Evolutionary conservation across 805 yeast species (phyloP).

Genomic region (Wickerhamomyces xylosicus): DNA sequence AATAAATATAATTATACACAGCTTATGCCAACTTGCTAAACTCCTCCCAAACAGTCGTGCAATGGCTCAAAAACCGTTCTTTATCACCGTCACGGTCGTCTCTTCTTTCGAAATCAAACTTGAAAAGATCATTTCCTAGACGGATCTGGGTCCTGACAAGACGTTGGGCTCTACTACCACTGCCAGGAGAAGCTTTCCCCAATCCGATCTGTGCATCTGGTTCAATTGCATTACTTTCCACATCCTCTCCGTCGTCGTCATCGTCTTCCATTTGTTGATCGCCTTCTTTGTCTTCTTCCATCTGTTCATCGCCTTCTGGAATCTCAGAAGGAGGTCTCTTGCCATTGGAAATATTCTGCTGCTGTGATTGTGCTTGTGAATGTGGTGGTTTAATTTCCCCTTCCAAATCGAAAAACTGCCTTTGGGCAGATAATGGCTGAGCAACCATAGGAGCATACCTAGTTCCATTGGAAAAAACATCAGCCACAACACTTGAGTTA

Average conservation of each 20-base stretch:
- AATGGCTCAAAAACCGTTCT: slow-evolving; percentile 22
- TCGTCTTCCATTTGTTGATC: slow-evolving; percentile 11
- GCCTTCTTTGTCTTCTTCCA: slow-evolving; percentile 8
- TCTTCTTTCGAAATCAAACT: slow-evolving; percentile 13
- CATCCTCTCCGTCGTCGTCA: slow-evolving; percentile 16
- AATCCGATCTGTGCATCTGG: slow-evolving; percentile 21
- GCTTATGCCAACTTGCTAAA: slow-evolving; percentile 9
- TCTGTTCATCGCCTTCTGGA: slow-evolving; percentile 9
- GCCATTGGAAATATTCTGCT: not conserved
- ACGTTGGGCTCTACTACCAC: slow-evolving; percentile 3
- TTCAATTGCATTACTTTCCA: slow-evolving; percentile 26
- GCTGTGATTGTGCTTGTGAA: not conserved
- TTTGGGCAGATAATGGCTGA: slow-evolving; percentile 42
- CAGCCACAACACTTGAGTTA: slow-evolving; percentile 26
- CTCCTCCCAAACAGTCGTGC: slow-evolving; percentile 27
- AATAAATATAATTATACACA: too few relatives aligned
- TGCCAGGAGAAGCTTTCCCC: not conserved
- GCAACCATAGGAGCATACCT: slow-evolving; percentile 38
- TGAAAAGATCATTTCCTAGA: slow-evolving; percentile 14
- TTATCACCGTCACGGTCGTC: slow-evolving; percentile 11
- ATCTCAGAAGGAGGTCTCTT: slow-evolving; percentile 3
- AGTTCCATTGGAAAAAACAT: slow-evolving; percentile 33
- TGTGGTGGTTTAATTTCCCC: slow-evolving; percentile 12
- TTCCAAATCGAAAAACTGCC: slow-evolving; percentile 25
- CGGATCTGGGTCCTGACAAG: slow-evolving; percentile 11